These are phyloP conservation scores for Stereum hirsutum DNA, from an alignment of 1,284 basidiomycete species.

Conservation along the genomic window DNA sequence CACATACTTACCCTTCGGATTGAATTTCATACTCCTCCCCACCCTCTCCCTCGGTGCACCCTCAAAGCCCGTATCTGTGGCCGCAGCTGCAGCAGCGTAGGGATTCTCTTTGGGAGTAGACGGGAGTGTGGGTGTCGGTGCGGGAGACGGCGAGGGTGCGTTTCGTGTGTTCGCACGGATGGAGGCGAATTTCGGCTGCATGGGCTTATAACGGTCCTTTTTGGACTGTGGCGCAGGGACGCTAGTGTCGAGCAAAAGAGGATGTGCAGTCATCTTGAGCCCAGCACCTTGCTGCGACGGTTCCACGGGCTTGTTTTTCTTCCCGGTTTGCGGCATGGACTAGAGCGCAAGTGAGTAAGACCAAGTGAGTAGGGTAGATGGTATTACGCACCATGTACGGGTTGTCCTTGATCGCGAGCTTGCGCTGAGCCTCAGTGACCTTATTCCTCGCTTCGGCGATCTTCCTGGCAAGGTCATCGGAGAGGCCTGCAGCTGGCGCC, in stretches of 20 bases:
- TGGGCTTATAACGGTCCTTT: slow-evolving; percentile 89
- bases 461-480: slow-evolving; percentile 57
- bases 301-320: slow-evolving; percentile 43
- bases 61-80: slow-evolving; percentile 53
- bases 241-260: slow-evolving; percentile 65
- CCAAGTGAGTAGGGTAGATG: slow-evolving; percentile 5
- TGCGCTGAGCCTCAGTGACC: slow-evolving; percentile 71
- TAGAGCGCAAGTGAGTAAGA: slow-evolving; percentile 16
- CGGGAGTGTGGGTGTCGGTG: slow-evolving; percentile 33
- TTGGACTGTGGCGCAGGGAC: slow-evolving; percentile 58
- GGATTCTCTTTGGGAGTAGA: slow-evolving; percentile 51
- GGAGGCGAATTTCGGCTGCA: slow-evolving; percentile 95
- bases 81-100: slow-evolving; percentile 48
- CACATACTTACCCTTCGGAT: slow-evolving; percentile 86
- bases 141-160: slow-evolving; percentile 53
- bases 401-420: slow-evolving; percentile 66
- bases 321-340: slow-evolving; percentile 46
- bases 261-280: slow-evolving; percentile 86
- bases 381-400: slow-evolving; percentile 66
- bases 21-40: slow-evolving; percentile 75
- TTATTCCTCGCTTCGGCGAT: slow-evolving; percentile 75
- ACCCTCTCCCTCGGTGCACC: slow-evolving; percentile 62
- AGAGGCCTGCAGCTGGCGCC: slow-evolving; percentile 28
- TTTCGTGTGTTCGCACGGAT: slow-evolving; percentile 81
- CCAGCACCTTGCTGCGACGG: slow-evolving; percentile 70